Percentiles rank a stretch among this genome's conserved stretches.
These are phyloP conservation scores for Kuraishia molischiana DNA, from an alignment of 805 yeast species.

Conservation along the genomic window DNA sequence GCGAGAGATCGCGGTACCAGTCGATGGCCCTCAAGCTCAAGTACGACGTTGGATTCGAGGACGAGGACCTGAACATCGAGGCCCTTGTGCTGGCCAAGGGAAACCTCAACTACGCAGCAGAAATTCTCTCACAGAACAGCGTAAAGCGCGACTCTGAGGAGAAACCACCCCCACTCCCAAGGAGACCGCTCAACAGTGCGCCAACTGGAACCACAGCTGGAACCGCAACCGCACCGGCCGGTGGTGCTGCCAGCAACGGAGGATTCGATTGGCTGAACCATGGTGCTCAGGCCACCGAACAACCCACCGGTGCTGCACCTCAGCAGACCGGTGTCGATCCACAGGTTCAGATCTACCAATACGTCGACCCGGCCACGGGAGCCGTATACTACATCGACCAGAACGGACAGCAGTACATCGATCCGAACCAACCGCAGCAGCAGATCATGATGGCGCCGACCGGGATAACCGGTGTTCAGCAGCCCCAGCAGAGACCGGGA, in stretches of 20 bases:
- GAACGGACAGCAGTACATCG: slow-evolving; percentile 53
- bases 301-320: slow-evolving; percentile 9
- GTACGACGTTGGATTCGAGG: slow-evolving; percentile 45
- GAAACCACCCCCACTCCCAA: slow-evolving; percentile 38
- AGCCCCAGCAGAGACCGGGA: slow-evolving; percentile 13
- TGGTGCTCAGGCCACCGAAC: slow-evolving; percentile 12
- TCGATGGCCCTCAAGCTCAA: slow-evolving; percentile 35
- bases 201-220: slow-evolving; percentile 8
- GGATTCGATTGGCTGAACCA: slow-evolving; percentile 23
- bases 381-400: slow-evolving; percentile 57
- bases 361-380: slow-evolving; percentile 65
- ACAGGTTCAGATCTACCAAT: slow-evolving; percentile 47
- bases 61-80: slow-evolving; percentile 50
- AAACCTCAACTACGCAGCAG: slow-evolving; percentile 47
- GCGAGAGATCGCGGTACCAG: slow-evolving; percentile 41
- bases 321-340: slow-evolving; percentile 12
- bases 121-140: slow-evolving; percentile 35
- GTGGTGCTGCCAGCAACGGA: slow-evolving; percentile 22
- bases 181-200: slow-evolving; percentile 11
- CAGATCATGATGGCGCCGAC: slow-evolving; percentile 9
- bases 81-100: slow-evolving; percentile 55
- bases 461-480: too few relatives aligned
- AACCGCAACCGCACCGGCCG: slow-evolving; percentile 18
- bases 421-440: slow-evolving; percentile 37
- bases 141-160: slow-evolving; percentile 20